Conservation (phyloP, 129 eudicot genomes). For the Artemisia tridentata region DNA sequence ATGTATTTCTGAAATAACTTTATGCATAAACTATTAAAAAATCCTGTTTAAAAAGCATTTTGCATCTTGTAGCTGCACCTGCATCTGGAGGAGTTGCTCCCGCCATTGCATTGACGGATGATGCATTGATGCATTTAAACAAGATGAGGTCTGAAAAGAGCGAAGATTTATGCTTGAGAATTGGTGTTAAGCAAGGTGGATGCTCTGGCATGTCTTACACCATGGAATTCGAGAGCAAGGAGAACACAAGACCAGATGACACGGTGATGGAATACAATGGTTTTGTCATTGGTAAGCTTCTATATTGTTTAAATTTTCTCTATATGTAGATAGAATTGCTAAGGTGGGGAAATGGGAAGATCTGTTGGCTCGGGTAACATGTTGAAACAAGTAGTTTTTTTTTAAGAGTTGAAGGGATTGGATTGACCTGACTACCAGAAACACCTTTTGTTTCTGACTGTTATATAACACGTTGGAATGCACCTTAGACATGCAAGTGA, state of each 20-base stretch:
- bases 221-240: conserved; percentile 93
- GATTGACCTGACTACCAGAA: background rate
- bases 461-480: background rate
- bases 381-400: background rate
- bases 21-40: background rate
- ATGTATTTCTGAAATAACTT: conserved; percentile 6
- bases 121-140: conserved; percentile 79
- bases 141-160: conserved; percentile 75
- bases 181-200: conserved; percentile 99
- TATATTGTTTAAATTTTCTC: background rate
- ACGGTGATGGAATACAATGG: conserved; percentile 88
- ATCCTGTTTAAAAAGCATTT: background rate
- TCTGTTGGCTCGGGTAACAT: background rate
- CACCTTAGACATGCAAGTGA: background rate
- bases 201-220: conserved; percentile 98
- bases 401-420: background rate
- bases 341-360: background rate
- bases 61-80: conserved; percentile 54
- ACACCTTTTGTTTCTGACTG: too few relatives aligned
- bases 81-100: conserved; percentile 81
- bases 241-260: conserved; percentile 80
- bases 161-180: conserved; percentile 82
- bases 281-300: conserved; percentile 71
- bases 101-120: conserved; percentile 79
- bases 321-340: conserved; percentile 10